Evolutionary conservation across 257 asterid genomes (phyloP).

Genomic region (Solanum medicagineum): DNA sequence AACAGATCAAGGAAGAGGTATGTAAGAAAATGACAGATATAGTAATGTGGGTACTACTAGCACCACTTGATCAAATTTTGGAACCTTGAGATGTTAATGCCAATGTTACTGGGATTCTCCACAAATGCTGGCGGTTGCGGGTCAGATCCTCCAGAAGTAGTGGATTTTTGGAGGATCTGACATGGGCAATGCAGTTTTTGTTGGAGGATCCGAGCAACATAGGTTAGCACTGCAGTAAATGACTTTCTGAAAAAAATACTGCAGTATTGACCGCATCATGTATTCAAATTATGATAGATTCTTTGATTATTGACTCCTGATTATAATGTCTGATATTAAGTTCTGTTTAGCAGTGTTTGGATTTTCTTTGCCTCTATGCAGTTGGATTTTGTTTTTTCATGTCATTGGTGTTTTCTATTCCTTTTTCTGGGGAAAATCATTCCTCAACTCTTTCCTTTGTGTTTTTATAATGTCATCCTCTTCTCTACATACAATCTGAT

Average conservation of each 20-base stretch:
- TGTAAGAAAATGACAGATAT: not conserved
- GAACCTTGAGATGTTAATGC: not conserved
- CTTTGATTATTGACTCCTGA: not conserved
- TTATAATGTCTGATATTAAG: not conserved
- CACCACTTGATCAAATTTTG: not conserved
- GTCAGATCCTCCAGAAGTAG: not conserved
- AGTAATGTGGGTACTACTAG: not conserved
- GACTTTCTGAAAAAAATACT: not conserved
- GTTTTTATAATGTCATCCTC: not conserved
- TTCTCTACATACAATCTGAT: not conserved
- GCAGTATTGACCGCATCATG: not conserved
- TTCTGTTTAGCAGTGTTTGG: not conserved
- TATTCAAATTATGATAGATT: not conserved
- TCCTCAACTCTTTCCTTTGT: not conserved
- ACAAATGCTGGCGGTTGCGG: not conserved
- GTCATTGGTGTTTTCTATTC: not conserved
- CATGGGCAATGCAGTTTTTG: not conserved
- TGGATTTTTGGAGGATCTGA: not conserved
- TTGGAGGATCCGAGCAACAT: not conserved
- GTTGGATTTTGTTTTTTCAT: not conserved
- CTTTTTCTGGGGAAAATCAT: not conserved
- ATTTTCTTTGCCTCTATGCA: not conserved
- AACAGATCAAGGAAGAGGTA: not conserved
- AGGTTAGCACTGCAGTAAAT: not conserved
- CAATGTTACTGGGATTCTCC: not conserved